Percentiles rank a stretch among this genome's conserved stretches.
phyloP scores from a whole-genome alignment of 805 yeast genomes.

The Debaryomyces prosopidis region DNA sequence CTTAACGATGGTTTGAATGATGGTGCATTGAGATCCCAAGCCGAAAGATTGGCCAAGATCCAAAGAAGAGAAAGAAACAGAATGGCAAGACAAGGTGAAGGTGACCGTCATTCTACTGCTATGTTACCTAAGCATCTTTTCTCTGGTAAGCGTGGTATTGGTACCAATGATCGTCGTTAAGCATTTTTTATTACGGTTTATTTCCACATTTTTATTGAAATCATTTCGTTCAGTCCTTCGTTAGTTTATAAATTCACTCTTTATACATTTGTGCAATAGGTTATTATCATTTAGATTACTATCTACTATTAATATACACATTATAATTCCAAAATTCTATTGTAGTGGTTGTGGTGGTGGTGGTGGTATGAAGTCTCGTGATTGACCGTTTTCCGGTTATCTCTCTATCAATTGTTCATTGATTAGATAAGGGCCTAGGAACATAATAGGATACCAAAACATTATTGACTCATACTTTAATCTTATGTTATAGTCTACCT shows the following conservation, averaged over 20 bases:
- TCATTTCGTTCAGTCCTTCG: not conserved
- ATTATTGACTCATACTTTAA: too few species aligned
- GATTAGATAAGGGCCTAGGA: constrained; percentile 4
- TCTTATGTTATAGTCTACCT: too few species aligned
- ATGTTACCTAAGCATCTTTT: constrained; percentile 91
- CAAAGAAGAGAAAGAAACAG: constrained; percentile 94
- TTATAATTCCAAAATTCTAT: not conserved
- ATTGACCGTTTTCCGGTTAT: not conserved
- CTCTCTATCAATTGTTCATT: not conserved
- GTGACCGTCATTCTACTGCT: constrained; percentile 87
- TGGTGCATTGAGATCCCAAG: constrained; percentile 76
- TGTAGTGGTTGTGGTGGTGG: not conserved
- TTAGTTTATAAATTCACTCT: not conserved
- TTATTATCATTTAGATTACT: constrained; percentile 1
- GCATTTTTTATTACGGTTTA: not conserved
- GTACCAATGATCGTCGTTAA: constrained; percentile 87
- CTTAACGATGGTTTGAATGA: constrained; percentile 84
- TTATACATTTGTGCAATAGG: constrained; percentile 6
- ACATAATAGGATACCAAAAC: not conserved
- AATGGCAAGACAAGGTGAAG: constrained; percentile 91
- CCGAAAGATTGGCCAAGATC: constrained; percentile 82
- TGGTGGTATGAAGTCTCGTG: constrained; percentile 2
- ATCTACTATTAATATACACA: not conserved
- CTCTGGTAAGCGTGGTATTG: constrained; percentile 95
- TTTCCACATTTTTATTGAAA: not conserved